A percentile compares a stretch with the other conserved stretches of the same genome.
Evolutionary conservation across 208 protist species (phyloP).

Genomic region (Porcisia hertigi): DNA sequence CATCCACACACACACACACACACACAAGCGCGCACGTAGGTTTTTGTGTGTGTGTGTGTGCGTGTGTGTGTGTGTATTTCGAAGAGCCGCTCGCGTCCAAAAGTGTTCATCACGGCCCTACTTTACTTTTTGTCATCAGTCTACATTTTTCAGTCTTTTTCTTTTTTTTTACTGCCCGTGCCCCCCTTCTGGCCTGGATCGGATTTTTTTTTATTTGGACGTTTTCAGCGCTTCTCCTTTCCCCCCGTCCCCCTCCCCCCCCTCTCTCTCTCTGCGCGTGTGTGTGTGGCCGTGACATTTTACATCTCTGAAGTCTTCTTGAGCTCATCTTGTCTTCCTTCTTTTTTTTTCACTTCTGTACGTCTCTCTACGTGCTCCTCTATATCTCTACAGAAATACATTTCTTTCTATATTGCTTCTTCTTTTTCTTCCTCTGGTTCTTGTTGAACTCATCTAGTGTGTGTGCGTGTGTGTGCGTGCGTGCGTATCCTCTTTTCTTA

Average conservation of each 20-base stretch:
- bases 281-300: not conserved
- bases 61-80: too few relatives aligned
- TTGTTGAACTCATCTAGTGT: not conserved
- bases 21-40: not conserved
- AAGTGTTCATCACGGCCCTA: not conserved
- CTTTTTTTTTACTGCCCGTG: not conserved
- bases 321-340: not conserved
- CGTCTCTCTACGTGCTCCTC: too few relatives aligned
- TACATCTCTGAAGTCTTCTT: too few relatives aligned
- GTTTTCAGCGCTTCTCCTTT: not conserved
- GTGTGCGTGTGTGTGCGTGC: conserved; percentile 10
- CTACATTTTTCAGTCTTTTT: not conserved
- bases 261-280: not conserved
- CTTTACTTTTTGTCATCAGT: too few relatives aligned
- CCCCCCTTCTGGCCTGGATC: not conserved
- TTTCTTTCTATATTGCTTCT: not conserved
- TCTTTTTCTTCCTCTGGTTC: not conserved
- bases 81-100: not conserved
- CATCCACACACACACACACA: not conserved
- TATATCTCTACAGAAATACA: too few relatives aligned
- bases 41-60: too few relatives aligned
- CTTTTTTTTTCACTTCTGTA: conserved; percentile 8
- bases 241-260: not conserved
- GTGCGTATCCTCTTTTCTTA: not conserved
- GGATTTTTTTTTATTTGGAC: not conserved